phyloP scores from a whole-genome alignment of 352 stramenopile species.

The Phytophthora lateralis region DNA sequence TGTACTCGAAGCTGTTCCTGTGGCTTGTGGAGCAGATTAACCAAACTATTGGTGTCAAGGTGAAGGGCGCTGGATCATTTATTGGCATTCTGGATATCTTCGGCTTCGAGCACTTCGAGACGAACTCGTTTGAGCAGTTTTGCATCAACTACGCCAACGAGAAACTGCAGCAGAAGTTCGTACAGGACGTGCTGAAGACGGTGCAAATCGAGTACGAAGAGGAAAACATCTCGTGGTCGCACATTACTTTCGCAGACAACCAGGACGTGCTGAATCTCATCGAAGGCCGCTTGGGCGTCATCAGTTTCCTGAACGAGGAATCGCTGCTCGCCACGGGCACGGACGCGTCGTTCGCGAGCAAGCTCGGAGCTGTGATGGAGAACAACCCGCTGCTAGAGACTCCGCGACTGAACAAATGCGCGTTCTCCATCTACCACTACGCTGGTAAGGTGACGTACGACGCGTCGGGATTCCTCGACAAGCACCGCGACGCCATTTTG shows the following conservation, averaged over 20 bases:
- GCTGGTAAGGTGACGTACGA: constrained; percentile 88
- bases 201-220: constrained; percentile 92
- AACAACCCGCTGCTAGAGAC: constrained; percentile 88
- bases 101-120: constrained; percentile 92
- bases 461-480: constrained; percentile 82
- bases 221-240: constrained; percentile 91
- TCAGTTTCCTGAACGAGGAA: constrained; percentile 92
- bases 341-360: constrained; percentile 88
- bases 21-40: constrained; percentile 97
- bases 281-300: constrained; percentile 87
- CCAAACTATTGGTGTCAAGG: constrained; percentile 82
- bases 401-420: constrained; percentile 79
- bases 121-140: constrained; percentile 93
- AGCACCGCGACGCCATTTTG: constrained; percentile 84
- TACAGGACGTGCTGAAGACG: constrained; percentile 93
- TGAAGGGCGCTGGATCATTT: constrained; percentile 56
- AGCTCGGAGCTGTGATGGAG: constrained; percentile 87
- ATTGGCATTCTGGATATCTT: constrained; percentile 96
- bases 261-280: constrained; percentile 92
- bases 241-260: constrained; percentile 92
- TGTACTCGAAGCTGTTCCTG: constrained; percentile 95
- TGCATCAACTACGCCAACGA: constrained; percentile 95
- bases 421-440: constrained; percentile 89
- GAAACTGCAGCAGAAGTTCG: constrained; percentile 90
- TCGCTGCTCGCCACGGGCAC: constrained; percentile 83